A percentile compares a stretch with the other conserved stretches of the same genome.
Evolutionary conservation across 345 rosid genomes (phyloP).

Genomic region (Ceriops decandra): DNA sequence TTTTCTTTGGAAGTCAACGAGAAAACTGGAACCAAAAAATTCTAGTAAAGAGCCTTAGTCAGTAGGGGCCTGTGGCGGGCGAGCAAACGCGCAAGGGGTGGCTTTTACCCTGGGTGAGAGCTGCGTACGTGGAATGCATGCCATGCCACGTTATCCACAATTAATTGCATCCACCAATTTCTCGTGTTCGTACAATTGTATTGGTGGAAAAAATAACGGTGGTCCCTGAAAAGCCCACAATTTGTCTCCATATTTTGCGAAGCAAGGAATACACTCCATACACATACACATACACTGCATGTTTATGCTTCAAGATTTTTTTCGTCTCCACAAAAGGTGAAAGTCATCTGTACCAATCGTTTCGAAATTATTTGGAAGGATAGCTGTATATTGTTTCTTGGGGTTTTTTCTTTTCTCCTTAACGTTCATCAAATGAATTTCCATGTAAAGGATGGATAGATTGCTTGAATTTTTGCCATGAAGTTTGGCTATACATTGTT

Average conservation of each 20-base stretch:
- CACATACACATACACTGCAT: background rate
- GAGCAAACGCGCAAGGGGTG: constrained; percentile 3
- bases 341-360: too few species aligned
- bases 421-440: too few species aligned
- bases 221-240: constrained; percentile 9
- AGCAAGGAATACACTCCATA: constrained; percentile 19
- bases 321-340: too few species aligned
- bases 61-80: constrained; percentile 1
- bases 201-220: background rate
- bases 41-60: constrained; percentile 8
- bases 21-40: constrained; percentile 15
- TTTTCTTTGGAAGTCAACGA: constrained; percentile 15
- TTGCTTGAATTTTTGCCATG: too few species aligned
- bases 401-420: too few species aligned
- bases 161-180: constrained; percentile 57
- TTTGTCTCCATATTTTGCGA: constrained; percentile 7
- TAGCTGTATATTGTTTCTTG: too few species aligned
- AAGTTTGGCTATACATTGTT: too few species aligned
- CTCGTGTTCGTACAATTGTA: constrained; percentile 2
- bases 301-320: constrained; percentile 6
- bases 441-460: too few species aligned
- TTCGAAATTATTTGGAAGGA: too few species aligned
- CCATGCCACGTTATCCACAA: constrained; percentile 65
- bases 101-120: background rate
- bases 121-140: constrained; percentile 37